These are phyloP conservation scores for Solanum clarkiae DNA, from an alignment of 257 asterid genomes.

Conservation along the genomic window DNA sequence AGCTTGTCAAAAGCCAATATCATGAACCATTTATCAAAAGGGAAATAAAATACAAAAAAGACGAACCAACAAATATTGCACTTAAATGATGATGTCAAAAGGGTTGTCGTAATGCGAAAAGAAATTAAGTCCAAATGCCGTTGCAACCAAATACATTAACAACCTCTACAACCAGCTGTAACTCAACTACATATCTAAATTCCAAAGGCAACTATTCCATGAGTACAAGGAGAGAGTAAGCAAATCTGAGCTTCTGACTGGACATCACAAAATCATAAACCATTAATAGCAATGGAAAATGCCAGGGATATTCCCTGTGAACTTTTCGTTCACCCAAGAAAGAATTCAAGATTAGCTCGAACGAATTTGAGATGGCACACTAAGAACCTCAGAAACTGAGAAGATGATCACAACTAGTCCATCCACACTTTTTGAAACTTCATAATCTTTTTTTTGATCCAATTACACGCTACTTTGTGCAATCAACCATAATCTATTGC, in stretches of 20 bases:
- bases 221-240: neutral
- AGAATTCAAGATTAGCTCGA: neutral
- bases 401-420: neutral
- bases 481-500: neutral
- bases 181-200: neutral
- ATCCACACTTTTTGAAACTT: neutral
- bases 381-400: neutral
- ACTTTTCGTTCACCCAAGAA: neutral
- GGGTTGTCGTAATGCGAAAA: neutral
- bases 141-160: neutral
- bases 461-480: neutral
- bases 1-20: neutral
- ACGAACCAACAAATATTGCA: neutral
- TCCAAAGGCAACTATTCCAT: neutral
- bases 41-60: neutral
- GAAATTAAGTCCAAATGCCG: neutral
- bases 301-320: neutral
- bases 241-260: neutral
- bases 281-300: neutral
- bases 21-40: neutral
- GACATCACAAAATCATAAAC: neutral
- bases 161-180: neutral
- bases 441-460: neutral
- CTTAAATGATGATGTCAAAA: neutral
- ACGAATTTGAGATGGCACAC: neutral